Percentiles rank a stretch among this genome's conserved stretches.
These are phyloP conservation scores for Cadophora gregata DNA, from an alignment of 2,329 filamentous ascomycete species.

Conservation along the genomic window DNA sequence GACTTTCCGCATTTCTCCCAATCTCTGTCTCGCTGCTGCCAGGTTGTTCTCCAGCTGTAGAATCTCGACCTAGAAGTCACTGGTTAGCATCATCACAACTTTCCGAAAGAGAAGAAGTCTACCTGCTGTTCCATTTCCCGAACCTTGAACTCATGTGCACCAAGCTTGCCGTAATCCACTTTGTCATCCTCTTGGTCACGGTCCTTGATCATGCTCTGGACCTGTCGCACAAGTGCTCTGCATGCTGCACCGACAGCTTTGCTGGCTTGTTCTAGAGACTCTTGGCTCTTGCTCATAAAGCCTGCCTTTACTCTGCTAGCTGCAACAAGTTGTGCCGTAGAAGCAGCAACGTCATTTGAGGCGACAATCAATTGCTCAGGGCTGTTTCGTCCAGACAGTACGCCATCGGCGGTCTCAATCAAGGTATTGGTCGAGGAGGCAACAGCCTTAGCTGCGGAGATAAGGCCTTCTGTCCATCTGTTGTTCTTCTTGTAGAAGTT, in stretches of 20 bases:
- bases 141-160: conserved; percentile 96
- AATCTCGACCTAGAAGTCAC: conserved; percentile 80
- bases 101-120: conserved; percentile 43
- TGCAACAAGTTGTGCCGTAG: conserved; percentile 94
- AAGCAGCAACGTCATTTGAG: conserved; percentile 95
- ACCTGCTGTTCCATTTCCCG: conserved; percentile 99
- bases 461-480: conserved; percentile 96
- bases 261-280: conserved; percentile 85
- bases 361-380: conserved; percentile 98
- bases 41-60: conserved; percentile 91
- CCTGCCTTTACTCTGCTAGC: conserved; percentile 95
- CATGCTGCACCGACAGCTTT: conserved; percentile 93
- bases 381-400: conserved; percentile 88
- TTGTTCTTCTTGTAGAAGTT: conserved; percentile 99
- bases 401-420: conserved; percentile 97
- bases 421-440: conserved; percentile 92
- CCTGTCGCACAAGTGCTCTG: conserved; percentile 85
- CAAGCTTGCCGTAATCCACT: conserved; percentile 87
- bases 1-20: conserved; percentile 86
- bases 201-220: conserved; percentile 92
- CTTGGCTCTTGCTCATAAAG: conserved; percentile 98
- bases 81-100: conserved; percentile 23
- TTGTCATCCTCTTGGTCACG: conserved; percentile 80
- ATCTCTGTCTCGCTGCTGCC: conserved; percentile 75
- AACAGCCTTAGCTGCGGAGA: conserved; percentile 96